A percentile compares a stretch with the other conserved stretches of the same genome.
These are phyloP conservation scores for Kodamaea fukazawae DNA, from an alignment of 805 yeast genomes.

Conservation along the genomic window DNA sequence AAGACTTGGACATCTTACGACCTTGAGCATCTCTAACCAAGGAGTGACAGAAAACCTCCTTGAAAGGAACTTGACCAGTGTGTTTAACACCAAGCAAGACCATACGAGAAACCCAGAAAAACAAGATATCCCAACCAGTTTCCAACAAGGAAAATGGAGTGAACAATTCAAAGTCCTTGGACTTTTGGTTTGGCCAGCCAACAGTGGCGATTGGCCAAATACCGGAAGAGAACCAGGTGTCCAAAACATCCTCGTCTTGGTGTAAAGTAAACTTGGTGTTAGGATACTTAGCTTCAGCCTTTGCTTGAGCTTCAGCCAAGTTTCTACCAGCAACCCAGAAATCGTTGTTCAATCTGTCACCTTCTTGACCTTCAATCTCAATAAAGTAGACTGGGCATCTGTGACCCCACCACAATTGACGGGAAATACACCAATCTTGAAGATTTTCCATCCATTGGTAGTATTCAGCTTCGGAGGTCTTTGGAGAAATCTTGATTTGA, in stretches of 20 bases:
- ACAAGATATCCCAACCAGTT: constrained; percentile 98
- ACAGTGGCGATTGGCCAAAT: constrained; percentile 96
- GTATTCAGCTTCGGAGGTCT: constrained; percentile 87
- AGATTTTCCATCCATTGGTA: constrained; percentile 93
- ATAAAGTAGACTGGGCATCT: constrained; percentile 95
- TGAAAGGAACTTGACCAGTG: constrained; percentile 89
- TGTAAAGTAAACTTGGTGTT: constrained; percentile 67
- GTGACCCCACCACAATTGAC: constrained; percentile 94
- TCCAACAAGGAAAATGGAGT: constrained; percentile 93
- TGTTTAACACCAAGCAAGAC: constrained; percentile 84
- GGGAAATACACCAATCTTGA: constrained; percentile 99
- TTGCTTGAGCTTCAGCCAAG: constrained; percentile 76
- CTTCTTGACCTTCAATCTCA: constrained; percentile 65
- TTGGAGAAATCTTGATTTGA: constrained; percentile 77
- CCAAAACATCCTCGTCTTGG: constrained; percentile 97
- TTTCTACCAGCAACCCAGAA: constrained; percentile 92
- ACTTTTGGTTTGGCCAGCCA: constrained; percentile 83
- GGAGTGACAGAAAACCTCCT: constrained; percentile 96
- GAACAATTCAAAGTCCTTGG: constrained; percentile 71
- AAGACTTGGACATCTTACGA: constrained; percentile 96
- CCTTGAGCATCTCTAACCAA: constrained; percentile 99
- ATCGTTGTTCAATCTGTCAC: constrained; percentile 58
- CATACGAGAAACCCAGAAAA: constrained; percentile 99
- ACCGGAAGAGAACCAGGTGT: constrained; percentile 98
- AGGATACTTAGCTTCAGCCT: constrained; percentile 75